Conservation (phyloP, 257 asterid genomes). For the Anisodus tanguticus region DNA sequence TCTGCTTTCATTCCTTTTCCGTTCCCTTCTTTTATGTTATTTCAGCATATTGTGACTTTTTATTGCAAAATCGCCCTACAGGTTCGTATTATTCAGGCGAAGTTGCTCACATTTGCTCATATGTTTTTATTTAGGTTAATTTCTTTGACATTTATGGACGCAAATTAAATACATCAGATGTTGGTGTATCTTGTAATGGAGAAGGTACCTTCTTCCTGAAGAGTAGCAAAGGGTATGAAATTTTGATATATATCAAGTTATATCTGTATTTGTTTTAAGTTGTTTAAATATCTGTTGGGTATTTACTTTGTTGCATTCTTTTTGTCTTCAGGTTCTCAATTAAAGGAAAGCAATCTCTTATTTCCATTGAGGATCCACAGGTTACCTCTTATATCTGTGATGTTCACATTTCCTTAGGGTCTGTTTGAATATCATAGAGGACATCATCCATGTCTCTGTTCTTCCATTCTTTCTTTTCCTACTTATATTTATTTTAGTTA, state of each 20-base stretch:
- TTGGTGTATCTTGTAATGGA: conserved; percentile 86
- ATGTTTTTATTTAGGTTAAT: conserved; percentile 55
- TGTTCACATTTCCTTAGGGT: conserved; percentile 23
- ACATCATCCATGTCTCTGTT: neutral
- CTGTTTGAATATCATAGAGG: neutral
- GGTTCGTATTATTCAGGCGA: neutral
- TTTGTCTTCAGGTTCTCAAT: conserved; percentile 60
- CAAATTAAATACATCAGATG: conserved; percentile 78
- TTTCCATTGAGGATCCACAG: conserved; percentile 98
- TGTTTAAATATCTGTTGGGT: conserved; percentile 19
- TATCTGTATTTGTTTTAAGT: conserved; percentile 14
- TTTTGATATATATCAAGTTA: conserved; percentile 16
- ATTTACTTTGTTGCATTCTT: conserved; percentile 11
- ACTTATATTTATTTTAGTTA: neutral
- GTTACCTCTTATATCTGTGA: conserved; percentile 41
- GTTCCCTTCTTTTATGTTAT: neutral
- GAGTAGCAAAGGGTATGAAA: conserved; percentile 70
- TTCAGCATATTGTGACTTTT: neutral
- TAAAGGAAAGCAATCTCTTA: conserved; percentile 61
- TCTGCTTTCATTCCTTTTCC: neutral
- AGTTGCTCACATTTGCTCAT: conserved; percentile 13
- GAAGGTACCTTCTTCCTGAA: conserved; percentile 74
- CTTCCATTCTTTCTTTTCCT: neutral
- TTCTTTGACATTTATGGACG: conserved; percentile 92
- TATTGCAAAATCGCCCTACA: neutral